Base-by-base conservation (phyloP, 2,329 filamentous ascomycete species). In the Exophiala phaeomuriformis region DNA sequence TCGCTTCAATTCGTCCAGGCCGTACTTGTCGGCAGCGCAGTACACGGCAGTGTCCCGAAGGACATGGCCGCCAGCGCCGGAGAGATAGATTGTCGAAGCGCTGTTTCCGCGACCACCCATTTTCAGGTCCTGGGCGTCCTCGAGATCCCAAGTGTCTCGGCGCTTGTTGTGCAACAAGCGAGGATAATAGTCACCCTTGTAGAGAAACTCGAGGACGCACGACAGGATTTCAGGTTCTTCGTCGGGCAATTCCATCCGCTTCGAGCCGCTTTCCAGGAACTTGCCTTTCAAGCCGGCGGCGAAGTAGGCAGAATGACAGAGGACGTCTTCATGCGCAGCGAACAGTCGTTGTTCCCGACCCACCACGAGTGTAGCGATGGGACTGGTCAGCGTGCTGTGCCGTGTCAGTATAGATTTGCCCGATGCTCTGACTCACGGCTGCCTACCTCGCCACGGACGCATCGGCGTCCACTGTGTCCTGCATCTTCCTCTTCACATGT, bases 111-210 rank as follows among this genome's bases (percentile, higher is more conserved):
- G 78, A 69, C 78, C 77, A 72, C 77, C 76, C 71, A 79, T 72
- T 70, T 71, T 69, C 70, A 73, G 68, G 71, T 77, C 72, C 70
- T 75, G 71, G 64, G 73, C 73, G 70, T 87, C 85, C 80, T 95
- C 89, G 74, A 95, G 87, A 70, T 88, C 83, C 87, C 88, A 95
- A 75, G 85, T 86, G 77, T 88, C 85, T 68, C 83, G 85, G 71
- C 84, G 84, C 79, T 87, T 89, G 80, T 88, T 87, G 72, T 89
- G 88, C 64, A 95, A 68, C 75, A 96, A 79, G 71, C 89, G 87
- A 52, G 90, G 90, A 72, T 87, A 93, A 75, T 95, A 95, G 79
- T 95, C 90, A 63, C 88, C 89, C 77, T 94, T 95, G 84, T 96
- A 96, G 63, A 96, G 83, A 71, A 90, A 96, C 77, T 96, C 90